These are phyloP conservation scores for Naganishia cerealis DNA, from an alignment of 1,284 basidiomycete species.

Conservation along the genomic window DNA sequence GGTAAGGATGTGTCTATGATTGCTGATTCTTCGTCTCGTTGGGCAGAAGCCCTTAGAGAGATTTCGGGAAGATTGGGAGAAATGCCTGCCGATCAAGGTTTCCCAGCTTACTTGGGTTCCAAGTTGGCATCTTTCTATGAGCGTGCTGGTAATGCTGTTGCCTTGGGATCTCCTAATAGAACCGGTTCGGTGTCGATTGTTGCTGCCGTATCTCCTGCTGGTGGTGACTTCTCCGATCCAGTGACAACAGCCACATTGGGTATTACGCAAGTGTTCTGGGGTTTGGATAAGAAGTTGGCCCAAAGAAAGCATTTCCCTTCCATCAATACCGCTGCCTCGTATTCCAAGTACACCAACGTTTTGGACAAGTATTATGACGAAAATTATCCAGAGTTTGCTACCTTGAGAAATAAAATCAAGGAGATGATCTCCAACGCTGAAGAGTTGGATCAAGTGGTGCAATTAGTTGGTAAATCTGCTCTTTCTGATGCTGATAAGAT, in stretches of 20 bases:
- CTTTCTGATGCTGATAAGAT: too few relatives aligned
- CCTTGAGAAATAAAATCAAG: too few relatives aligned
- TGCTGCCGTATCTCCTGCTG: slow-evolving; percentile 96
- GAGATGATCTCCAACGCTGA: too few relatives aligned
- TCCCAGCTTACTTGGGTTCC: slow-evolving; percentile 94
- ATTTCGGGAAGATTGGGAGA: slow-evolving; percentile 98
- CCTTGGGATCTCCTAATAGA: slow-evolving; percentile 81
- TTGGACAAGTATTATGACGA: too few relatives aligned
- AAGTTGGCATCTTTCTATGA: slow-evolving; percentile 99
- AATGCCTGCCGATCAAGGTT: slow-evolving; percentile 99
- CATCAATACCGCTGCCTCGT: slow-evolving; percentile 95
- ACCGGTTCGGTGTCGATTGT: slow-evolving; percentile 95
- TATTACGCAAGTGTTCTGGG: slow-evolving; percentile 93
- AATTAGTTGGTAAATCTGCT: too few relatives aligned
- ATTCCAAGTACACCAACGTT: slow-evolving; percentile 99
- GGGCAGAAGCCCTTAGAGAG: slow-evolving; percentile 99
- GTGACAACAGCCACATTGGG: slow-evolving; percentile 95
- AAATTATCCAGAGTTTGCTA: too few relatives aligned
- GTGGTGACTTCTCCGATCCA: slow-evolving; percentile 99
- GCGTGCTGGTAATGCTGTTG: slow-evolving; percentile 95
- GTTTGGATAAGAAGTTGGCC: slow-evolving; percentile 48
- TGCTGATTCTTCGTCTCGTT: slow-evolving; percentile 98
- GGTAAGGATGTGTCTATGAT: slow-evolving; percentile 99
- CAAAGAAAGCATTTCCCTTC: slow-evolving; percentile 80
- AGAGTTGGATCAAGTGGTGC: too few relatives aligned